phyloP scores from a whole-genome alignment of 805 yeast species.

The Starmerella asiatica region DNA sequence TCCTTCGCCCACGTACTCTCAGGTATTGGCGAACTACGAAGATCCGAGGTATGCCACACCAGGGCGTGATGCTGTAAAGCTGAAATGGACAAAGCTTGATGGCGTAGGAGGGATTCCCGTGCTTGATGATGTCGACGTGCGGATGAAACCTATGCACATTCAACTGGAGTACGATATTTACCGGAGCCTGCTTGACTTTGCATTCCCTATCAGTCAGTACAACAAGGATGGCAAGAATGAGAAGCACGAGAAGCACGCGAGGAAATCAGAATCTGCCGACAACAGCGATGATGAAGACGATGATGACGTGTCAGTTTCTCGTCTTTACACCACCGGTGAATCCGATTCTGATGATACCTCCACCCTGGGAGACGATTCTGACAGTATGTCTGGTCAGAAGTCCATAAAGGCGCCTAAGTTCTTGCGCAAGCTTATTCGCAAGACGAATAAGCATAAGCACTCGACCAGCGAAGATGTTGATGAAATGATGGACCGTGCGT shows the following conservation, averaged over 20 bases:
- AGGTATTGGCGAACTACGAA: conserved; percentile 46
- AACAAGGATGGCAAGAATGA: conserved; percentile 13
- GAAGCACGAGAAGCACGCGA: background rate
- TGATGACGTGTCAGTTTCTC: background rate
- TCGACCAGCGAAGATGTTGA: conserved; percentile 30
- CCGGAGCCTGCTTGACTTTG: conserved; percentile 45
- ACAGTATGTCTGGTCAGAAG: background rate
- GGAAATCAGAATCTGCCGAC: conserved; percentile 8
- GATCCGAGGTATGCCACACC: conserved; percentile 17
- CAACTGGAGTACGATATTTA: conserved; percentile 64
- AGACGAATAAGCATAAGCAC: background rate
- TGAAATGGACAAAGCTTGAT: conserved; percentile 65
- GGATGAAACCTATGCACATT: conserved; percentile 51
- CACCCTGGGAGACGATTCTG: background rate
- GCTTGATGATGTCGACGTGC: conserved; percentile 47
- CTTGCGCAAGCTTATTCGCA: background rate
- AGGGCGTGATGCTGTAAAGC: conserved; percentile 25
- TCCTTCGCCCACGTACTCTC: conserved; percentile 48
- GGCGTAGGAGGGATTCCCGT: conserved; percentile 90
- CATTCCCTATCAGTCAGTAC: conserved; percentile 42
- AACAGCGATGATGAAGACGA: conserved; percentile 8
- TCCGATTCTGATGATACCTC: background rate
- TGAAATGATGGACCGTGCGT: conserved; percentile 64
- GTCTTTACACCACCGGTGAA: background rate
- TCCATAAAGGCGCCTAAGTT: background rate